Conservation (phyloP, 805 yeast genomes). For the Kluyveromyces wickerhamii region DNA sequence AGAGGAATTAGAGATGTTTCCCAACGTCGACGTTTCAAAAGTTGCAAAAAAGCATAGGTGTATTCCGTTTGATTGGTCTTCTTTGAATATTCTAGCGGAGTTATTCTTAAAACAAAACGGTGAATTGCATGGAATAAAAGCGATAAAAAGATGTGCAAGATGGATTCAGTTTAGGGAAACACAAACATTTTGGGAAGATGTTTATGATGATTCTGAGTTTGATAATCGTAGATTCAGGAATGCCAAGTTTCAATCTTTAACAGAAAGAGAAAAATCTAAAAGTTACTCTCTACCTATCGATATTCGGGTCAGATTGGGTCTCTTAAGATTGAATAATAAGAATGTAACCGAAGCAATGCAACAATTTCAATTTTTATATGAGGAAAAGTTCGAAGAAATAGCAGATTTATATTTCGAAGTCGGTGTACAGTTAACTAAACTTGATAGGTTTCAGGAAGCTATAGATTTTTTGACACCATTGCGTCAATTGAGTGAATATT, state of each 20-base stretch:
- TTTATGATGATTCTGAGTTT: conserved; percentile 69
- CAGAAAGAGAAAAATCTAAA: conserved; percentile 32
- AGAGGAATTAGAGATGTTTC: conserved; percentile 22
- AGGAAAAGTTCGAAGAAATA: conserved; percentile 50
- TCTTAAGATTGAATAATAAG: conserved; percentile 58
- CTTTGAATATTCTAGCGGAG: conserved; percentile 76
- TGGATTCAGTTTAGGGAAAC: conserved; percentile 69
- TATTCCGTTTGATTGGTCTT: conserved; percentile 77
- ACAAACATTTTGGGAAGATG: conserved; percentile 40
- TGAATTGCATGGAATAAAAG: conserved; percentile 53
- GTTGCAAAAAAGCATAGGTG: conserved; percentile 27
- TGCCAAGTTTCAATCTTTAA: conserved; percentile 35
- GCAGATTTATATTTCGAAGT: conserved; percentile 71
- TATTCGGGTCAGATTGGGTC: conserved; percentile 73
- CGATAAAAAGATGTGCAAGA: conserved; percentile 64
- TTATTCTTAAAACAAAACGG: conserved; percentile 50
- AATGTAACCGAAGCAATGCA: conserved; percentile 60
- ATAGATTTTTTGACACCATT: conserved; percentile 55
- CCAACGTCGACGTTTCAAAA: conserved; percentile 25
- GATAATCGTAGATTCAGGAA: conserved; percentile 58
- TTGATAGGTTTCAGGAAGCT: conserved; percentile 70
- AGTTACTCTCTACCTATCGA: conserved; percentile 66
- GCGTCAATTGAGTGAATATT: conserved; percentile 44
- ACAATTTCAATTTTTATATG: conserved; percentile 56
- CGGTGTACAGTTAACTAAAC: conserved; percentile 62